Evolutionary conservation across 2,329 filamentous ascomycete species (phyloP).

Genomic region (Epichloe amarillans): DNA sequence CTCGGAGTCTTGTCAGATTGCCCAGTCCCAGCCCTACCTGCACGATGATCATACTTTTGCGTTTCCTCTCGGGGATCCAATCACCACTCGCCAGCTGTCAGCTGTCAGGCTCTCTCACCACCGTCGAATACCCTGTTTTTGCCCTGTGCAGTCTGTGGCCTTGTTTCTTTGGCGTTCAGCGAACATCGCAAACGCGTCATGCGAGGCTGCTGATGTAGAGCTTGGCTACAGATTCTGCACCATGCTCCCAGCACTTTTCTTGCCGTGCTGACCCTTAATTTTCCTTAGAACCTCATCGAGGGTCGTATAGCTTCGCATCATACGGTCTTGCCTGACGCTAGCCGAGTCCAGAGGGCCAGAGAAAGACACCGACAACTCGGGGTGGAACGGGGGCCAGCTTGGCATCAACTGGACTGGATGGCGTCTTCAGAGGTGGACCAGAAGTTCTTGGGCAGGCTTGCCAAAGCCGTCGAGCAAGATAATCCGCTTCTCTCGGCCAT

Average conservation of each 20-base stretch:
- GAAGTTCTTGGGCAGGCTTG: slow-evolving; percentile 86
- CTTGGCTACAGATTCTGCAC: background rate
- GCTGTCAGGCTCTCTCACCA: slow-evolving; percentile 1
- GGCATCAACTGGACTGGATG: slow-evolving; percentile 39
- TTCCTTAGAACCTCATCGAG: background rate
- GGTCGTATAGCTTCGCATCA: background rate
- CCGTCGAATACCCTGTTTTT: background rate
- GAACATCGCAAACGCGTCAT: background rate
- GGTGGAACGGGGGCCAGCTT: background rate
- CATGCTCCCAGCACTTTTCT: background rate
- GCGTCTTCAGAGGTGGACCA: slow-evolving; percentile 95
- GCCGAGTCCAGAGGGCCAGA: background rate
- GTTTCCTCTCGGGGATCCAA: slow-evolving; percentile 3
- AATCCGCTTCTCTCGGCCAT: slow-evolving; percentile 70
- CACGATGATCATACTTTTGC: background rate
- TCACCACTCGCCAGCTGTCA: slow-evolving; percentile 5
- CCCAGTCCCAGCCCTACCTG: background rate
- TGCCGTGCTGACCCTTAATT: background rate
- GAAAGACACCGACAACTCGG: background rate
- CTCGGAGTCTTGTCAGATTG: background rate
- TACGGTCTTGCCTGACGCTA: background rate
- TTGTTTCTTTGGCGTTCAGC: background rate
- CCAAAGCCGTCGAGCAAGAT: slow-evolving; percentile 62
- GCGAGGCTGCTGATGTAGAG: background rate
- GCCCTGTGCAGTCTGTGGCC: background rate